Evolutionary conservation across 768 basidiomycete species (phyloP), one percentile per base, ranked within the genome.

Genomic region (Termitomyces sp.): DNA sequence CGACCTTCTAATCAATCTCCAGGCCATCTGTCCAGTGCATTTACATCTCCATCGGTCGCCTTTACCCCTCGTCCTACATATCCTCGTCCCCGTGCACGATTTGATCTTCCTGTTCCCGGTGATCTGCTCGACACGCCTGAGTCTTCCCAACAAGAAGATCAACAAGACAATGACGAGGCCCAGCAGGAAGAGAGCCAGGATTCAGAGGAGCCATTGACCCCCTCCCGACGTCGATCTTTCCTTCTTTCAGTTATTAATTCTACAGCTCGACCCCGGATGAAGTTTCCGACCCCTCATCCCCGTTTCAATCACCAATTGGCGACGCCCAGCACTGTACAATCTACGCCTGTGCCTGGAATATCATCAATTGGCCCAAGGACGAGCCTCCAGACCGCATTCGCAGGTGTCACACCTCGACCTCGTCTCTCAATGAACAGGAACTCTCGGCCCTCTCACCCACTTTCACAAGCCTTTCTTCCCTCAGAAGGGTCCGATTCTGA

Each of bases 221-320:
- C 90, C 2, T 82, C 85, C 12, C 85, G 88, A 58, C 84, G 89
- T 40, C 83, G 85, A 16, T 92, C 89, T 1, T 93, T 95, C 74
- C 80, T 95, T 12, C 80, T 95, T 38, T 85, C 85, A 9, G 87
- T 94, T 8, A 89, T 95, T 66, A 88, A 92, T 65, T 91, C 91
- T 5, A 90, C 87, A 1, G 75, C 88, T 4, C 85, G 90, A 32
- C 90, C 91, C 0, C 82, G 87, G 9, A 75, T 92, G 66, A 79
- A 81, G 65, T 69, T 82, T 63, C 77, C 83, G 21, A 84, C 90
- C 14, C 84, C 89, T 38, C 80, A 86, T 71, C 82, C 84, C 0
- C 75, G 75, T 41, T 64, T 53, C 62, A 64, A 70, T n/a, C 56
- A 71, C 6, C 42, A 60, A 54, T 68, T 73, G 8, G 74, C 70